Conservation (phyloP, 441 rosid species). For the Oxalis stricta region DNA sequence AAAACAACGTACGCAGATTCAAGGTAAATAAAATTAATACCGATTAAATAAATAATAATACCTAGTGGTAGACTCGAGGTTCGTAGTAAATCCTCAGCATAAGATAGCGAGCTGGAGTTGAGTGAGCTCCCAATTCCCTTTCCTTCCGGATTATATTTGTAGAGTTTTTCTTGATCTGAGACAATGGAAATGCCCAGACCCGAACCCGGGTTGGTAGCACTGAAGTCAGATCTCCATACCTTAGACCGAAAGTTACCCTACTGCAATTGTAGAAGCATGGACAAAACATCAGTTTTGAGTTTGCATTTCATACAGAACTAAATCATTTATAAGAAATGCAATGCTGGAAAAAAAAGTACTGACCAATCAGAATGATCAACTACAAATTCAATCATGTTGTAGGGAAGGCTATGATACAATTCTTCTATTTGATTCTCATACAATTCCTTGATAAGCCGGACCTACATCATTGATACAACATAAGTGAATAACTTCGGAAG, state of each 20-base stretch:
- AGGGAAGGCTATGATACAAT: conserved; percentile 83
- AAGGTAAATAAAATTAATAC: background rate
- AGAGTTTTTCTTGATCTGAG: conserved; percentile 37
- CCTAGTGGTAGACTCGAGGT: conserved; percentile 85
- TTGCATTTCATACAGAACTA: background rate
- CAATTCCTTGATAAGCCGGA: conserved; percentile 77
- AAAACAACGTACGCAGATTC: background rate
- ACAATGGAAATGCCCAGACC: conserved; percentile 69
- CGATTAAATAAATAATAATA: conserved; percentile 12
- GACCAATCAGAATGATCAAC: conserved; percentile 75
- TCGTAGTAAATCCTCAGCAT: conserved; percentile 78
- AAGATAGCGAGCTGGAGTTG: conserved; percentile 54
- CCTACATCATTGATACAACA: conserved; percentile 29
- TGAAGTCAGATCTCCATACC: conserved; percentile 61
- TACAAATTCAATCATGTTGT: conserved; percentile 75
- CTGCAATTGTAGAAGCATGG: conserved; percentile 31
- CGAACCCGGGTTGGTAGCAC: conserved; percentile 72
- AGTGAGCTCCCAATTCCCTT: conserved; percentile 26
- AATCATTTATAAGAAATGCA: background rate
- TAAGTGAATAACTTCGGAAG: conserved; percentile 1
- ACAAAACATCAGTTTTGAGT: conserved; percentile 1
- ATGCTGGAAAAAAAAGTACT: conserved; percentile 15
- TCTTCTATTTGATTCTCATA: conserved; percentile 88
- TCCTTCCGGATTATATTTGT: conserved; percentile 13
- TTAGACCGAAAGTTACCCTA: conserved; percentile 64